Base-by-base conservation (phyloP, 2,329 filamentous ascomycete species). In the Colletotrichum tamarilloi region DNA sequence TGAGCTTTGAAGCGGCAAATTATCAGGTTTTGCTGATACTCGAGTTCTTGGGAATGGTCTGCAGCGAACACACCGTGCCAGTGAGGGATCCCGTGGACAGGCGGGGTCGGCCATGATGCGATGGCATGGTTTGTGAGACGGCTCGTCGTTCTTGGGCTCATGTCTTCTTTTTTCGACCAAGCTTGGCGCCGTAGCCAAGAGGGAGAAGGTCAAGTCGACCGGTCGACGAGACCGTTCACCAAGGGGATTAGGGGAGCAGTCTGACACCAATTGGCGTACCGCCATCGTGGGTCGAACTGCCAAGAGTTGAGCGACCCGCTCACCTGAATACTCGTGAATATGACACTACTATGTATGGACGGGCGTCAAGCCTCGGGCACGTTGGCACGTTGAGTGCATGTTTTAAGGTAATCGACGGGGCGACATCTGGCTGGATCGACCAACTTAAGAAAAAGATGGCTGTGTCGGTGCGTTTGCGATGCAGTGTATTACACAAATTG, bases 111-210 rank as follows among this genome's bases (percentile, higher is more conserved):
- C 16, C 19, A 64, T 66, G 70, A 57, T 73, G 56, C 42, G 60
- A 73, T 73, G 30, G 46, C 70, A 70, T 62, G 70, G 66, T 22
- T 69, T 73, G 60, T 73, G 70, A 66, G 67, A 70, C 60, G 70
- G 67, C 60, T 70, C 11, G 52, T 49, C 52, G 28, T 68, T 49
- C 58, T 68, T 58, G 52, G 52, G 24, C 24, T 68, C 14, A 35
- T 35, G 58, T 55, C 59, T 69, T 59, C 38, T 52, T 26, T 56
- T 56, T 16, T 65, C 32, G 52, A 30, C 53, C 58, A 64, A 64
- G 69, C 69, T 72, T 72, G 69, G 69, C 66, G 59, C 42, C 19
- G 59, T 38, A 26, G 66, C 6, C 24, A 19, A 8, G 11, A 67
- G 49, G 62, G 42, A 56, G 42, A 28, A 28, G 28, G 52, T 16